Percentiles rank a stretch among this genome's conserved stretches.
phyloP scores from a whole-genome alignment of 805 yeast species.

The Schwanniomyces vanrijiae region DNA sequence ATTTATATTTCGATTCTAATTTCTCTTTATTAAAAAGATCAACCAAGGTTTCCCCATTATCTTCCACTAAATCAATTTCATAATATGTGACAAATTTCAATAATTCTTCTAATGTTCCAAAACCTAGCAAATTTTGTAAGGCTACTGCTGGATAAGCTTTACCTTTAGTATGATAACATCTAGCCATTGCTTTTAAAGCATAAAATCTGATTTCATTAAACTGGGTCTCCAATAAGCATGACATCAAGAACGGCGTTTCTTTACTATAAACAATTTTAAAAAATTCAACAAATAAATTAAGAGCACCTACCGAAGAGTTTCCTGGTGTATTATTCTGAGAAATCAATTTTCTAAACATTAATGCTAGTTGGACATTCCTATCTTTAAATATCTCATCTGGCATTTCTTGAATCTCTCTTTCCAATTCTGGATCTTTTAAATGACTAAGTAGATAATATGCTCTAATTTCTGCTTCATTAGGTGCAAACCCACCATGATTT shows the following conservation, averaged over 20 bases:
- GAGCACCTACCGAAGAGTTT: constrained; percentile 50
- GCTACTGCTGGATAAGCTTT: constrained; percentile 57
- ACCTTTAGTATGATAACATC: constrained; percentile 67
- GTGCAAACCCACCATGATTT: constrained; percentile 63
- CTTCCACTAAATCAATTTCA: constrained; percentile 46
- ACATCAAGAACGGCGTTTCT: constrained; percentile 61
- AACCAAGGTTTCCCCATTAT: constrained; percentile 27
- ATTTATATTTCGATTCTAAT: constrained; percentile 37
- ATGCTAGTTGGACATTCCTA: constrained; percentile 64
- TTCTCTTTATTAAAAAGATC: constrained; percentile 45
- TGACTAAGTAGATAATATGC: constrained; percentile 83
- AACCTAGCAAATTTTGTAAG: constrained; percentile 58
- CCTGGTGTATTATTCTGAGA: constrained; percentile 62
- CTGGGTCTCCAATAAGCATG: constrained; percentile 76
- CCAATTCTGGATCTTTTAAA: constrained; percentile 81
- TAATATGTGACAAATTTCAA: constrained; percentile 61
- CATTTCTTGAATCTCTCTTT: constrained; percentile 66
- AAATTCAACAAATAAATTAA: constrained; percentile 62
- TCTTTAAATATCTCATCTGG: constrained; percentile 59
- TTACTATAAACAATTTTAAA: constrained; percentile 52
- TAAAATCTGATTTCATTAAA: constrained; percentile 76
- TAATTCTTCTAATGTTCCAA: constrained; percentile 58
- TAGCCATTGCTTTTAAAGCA: constrained; percentile 65
- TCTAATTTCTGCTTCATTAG: constrained; percentile 91
- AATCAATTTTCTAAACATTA: constrained; percentile 64